Evolutionary conservation across 1,284 basidiomycete genomes (phyloP), one percentile per base, ranked within the genome.

Genomic region (Boletellus deceptivus): DNA sequence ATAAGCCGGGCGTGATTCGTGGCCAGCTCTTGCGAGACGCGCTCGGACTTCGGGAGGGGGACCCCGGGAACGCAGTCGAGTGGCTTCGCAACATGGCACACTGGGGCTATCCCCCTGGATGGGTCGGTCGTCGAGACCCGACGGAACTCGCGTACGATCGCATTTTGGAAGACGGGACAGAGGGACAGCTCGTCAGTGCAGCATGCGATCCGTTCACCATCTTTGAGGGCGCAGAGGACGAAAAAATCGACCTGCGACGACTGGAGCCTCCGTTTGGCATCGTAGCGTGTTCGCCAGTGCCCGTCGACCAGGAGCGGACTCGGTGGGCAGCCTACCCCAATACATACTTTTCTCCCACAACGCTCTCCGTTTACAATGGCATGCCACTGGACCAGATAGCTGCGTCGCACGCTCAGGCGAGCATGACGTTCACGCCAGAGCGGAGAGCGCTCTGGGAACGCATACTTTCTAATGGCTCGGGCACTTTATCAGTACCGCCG

Each of bases 101-200:
- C 22, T 89, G 86, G 86, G 88, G 88, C 0, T 91, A 90, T 64
- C 88, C 88, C 25, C 75, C 72, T 18, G 88, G 88, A 0, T 91
- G 87, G 86, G 64, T 75, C n/a, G 65, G 72, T 31, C 49, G 54
- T 8, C 55, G 51, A 34, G 78, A 89, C 63, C 86, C 86, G 6
- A 73, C 72, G 50, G 70, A 78, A 27, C 59, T 62, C 38, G 72
- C 85, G 36, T 70, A 70, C 47, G 62, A 63, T 31, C 64, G 70
- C 24, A 75, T 83, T 27, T 36, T 69, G 16, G 50, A 40, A 39
- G 51, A 48, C 18, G 48, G 46, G 14, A 25, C 4, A 8, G 50
- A 48, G 29, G 45, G 65, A 60, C 52, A 74, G 71, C 38, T 63
- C 60, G 6, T 18, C 29, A 16, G 37, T 24, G 3, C 38, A 13